These are phyloP conservation scores for Thelonectria rubi DNA, from an alignment of 2,329 filamentous ascomycete genomes.

Conservation along the genomic window DNA sequence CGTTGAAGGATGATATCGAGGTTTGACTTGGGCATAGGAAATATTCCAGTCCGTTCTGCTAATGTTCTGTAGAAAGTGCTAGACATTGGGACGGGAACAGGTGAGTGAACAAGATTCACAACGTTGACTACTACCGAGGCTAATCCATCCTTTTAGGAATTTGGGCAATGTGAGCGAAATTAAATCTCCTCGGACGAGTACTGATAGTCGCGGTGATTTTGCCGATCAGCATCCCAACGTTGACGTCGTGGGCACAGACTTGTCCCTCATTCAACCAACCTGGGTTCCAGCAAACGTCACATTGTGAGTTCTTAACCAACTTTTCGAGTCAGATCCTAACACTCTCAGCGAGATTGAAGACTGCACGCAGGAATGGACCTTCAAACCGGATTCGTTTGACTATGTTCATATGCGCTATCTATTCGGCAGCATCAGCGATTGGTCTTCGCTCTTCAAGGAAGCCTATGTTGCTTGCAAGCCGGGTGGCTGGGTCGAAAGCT, in stretches of 20 bases:
- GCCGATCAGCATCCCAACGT: conserved; percentile 22
- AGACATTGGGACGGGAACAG: conserved; percentile 32
- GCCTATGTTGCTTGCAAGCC: conserved; percentile 24
- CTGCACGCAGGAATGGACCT: conserved; percentile 36
- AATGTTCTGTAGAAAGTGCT: conserved; percentile 18
- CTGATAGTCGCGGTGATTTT: conserved; percentile 20
- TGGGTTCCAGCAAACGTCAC: conserved; percentile 28
- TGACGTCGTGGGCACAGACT: conserved; percentile 28
- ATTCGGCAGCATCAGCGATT: conserved; percentile 26
- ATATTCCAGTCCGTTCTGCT: background rate
- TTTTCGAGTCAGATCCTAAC: background rate
- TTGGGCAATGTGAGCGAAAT: conserved; percentile 27
- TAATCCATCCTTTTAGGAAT: background rate
- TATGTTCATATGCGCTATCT: conserved; percentile 34
- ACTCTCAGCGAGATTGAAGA: conserved; percentile 30
- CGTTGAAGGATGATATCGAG: conserved; percentile 19
- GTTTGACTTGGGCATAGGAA: background rate
- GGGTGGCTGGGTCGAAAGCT: conserved; percentile 28
- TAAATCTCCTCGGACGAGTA: background rate
- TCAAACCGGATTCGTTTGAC: conserved; percentile 19
- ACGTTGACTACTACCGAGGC: background rate
- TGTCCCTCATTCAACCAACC: conserved; percentile 30
- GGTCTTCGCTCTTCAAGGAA: conserved; percentile 25
- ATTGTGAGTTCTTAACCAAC: conserved; percentile 13
- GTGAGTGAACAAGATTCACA: background rate